Evolutionary conservation across 2,329 filamentous ascomycete species (phyloP).

Genomic region (Fusarium duplospermum): DNA sequence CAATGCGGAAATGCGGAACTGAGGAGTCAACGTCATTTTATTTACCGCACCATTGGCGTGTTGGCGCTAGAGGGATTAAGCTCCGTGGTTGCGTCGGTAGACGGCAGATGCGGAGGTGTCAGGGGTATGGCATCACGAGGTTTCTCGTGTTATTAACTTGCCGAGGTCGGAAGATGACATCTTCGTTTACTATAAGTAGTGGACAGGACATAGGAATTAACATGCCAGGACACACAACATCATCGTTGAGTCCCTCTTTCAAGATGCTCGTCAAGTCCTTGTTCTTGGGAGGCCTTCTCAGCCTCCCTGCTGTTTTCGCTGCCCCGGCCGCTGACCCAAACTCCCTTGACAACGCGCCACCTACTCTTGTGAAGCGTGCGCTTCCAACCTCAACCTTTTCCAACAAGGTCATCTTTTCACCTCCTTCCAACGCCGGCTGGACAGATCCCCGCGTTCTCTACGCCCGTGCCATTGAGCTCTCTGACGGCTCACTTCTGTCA

Average conservation of each 20-base stretch:
- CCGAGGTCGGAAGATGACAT: not conserved
- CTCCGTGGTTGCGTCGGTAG: not conserved
- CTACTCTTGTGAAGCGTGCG: conserved; percentile 23
- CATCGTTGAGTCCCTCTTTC: not conserved
- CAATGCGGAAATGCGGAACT: not conserved
- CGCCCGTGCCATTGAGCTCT: conserved; percentile 58
- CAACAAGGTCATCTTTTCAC: conserved; percentile 54
- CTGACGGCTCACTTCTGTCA: conserved; percentile 59
- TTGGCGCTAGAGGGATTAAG: not conserved
- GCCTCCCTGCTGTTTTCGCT: conserved; percentile 29
- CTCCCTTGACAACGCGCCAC: not conserved
- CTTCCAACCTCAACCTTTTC: conserved; percentile 34
- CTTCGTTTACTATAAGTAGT: not conserved
- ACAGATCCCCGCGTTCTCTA: conserved; percentile 59
- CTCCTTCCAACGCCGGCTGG: conserved; percentile 49
- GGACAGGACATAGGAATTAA: not conserved
- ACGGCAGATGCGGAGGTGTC: not conserved
- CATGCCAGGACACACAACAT: not conserved
- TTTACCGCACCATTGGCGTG: not conserved
- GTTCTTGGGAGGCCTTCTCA: conserved; percentile 30
- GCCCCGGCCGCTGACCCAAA: conserved; percentile 27
- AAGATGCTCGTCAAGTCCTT: conserved; percentile 29
- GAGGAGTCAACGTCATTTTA: not conserved
- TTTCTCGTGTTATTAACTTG: not conserved
- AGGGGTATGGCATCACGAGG: not conserved